Conservation (phyloP, 2,329 filamentous ascomycete species). For the Calonectria naviculata region DNA sequence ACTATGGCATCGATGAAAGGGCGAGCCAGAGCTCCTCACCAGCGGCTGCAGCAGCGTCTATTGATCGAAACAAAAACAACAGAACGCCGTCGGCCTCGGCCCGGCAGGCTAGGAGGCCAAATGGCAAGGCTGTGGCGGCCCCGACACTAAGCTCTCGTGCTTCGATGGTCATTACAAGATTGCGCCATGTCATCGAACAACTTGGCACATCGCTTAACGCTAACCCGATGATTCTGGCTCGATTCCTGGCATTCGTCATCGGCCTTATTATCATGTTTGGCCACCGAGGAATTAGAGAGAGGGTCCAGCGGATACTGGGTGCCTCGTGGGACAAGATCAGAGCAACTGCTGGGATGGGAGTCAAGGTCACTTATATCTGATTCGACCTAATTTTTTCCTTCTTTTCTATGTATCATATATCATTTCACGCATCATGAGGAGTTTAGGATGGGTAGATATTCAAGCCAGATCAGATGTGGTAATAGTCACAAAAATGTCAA, state of each 20-base stretch:
- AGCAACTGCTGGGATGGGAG: conserved; percentile 92
- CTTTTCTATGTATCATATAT: conserved; percentile 36
- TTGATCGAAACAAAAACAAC: conserved; percentile 44
- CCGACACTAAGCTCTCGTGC: conserved; percentile 60
- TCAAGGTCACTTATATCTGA: conserved; percentile 96
- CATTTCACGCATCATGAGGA: conserved; percentile 43
- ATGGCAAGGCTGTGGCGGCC: conserved; percentile 42
- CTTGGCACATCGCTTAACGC: conserved; percentile 62
- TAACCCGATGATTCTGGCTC: conserved; percentile 68
- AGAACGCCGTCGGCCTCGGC: conserved; percentile 48
- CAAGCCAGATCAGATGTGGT: conserved; percentile 22
- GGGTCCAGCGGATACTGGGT: conserved; percentile 75
- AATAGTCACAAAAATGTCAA: conserved; percentile 29
- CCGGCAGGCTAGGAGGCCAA: conserved; percentile 42
- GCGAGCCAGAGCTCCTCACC: conserved; percentile 45
- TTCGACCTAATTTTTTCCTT: conserved; percentile 11
- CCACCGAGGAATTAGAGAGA: conserved; percentile 78
- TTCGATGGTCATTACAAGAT: conserved; percentile 62
- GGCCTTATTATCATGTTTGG: conserved; percentile 83
- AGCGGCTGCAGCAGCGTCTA: conserved; percentile 34
- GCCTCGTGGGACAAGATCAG: conserved; percentile 84
- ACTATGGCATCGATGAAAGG: conserved; percentile 75
- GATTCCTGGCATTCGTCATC: conserved; percentile 81
- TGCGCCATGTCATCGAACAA: conserved; percentile 63
- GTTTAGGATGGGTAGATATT: conserved; percentile 35